Evolutionary conservation across 768 basidiomycete species (phyloP).

Genomic region (Rhizopogon rudus): DNA sequence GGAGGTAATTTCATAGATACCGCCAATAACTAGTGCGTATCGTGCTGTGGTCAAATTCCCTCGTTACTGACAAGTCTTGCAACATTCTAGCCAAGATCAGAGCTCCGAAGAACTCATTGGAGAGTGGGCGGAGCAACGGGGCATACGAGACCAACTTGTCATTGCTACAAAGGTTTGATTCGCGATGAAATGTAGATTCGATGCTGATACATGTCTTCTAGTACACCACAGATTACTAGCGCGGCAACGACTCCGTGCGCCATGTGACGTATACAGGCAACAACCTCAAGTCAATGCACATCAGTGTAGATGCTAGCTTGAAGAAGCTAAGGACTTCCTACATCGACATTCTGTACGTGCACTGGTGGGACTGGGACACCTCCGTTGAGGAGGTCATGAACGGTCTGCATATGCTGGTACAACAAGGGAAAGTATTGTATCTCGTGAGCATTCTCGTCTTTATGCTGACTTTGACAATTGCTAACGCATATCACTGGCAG

Average conservation of each 20-base stretch:
- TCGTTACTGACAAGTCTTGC: not conserved
- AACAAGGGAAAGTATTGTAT: slow-evolving; percentile 45
- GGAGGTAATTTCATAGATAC: slow-evolving; percentile 50
- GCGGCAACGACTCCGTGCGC: slow-evolving; percentile 4
- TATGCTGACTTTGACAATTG: too few species aligned
- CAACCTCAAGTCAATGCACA: slow-evolving; percentile 36
- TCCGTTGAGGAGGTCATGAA: slow-evolving; percentile 55
- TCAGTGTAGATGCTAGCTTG: slow-evolving; percentile 29
- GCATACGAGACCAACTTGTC: slow-evolving; percentile 40
- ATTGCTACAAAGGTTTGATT: slow-evolving; percentile 34
- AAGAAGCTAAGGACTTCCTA: slow-evolving; percentile 18
- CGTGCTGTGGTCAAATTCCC: slow-evolving; percentile 3
- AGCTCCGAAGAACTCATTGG: slow-evolving; percentile 40
- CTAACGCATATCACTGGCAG: not conserved
- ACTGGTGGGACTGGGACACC: slow-evolving; percentile 45
- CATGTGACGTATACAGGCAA: slow-evolving; percentile 45
- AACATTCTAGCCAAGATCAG: slow-evolving; percentile 29
- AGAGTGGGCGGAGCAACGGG: slow-evolving; percentile 39
- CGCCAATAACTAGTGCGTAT: slow-evolving; percentile 36
- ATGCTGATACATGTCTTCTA: slow-evolving; percentile 1
- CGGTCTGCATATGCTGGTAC: slow-evolving; percentile 45
- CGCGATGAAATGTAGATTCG: not conserved
- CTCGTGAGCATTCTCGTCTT: slow-evolving; percentile 16
- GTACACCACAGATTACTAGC: slow-evolving; percentile 18
- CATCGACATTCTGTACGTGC: slow-evolving; percentile 19